Evolutionary conservation across 2,329 filamentous ascomycete species (phyloP).

Genomic region (Fusarium decemcellulare): DNA sequence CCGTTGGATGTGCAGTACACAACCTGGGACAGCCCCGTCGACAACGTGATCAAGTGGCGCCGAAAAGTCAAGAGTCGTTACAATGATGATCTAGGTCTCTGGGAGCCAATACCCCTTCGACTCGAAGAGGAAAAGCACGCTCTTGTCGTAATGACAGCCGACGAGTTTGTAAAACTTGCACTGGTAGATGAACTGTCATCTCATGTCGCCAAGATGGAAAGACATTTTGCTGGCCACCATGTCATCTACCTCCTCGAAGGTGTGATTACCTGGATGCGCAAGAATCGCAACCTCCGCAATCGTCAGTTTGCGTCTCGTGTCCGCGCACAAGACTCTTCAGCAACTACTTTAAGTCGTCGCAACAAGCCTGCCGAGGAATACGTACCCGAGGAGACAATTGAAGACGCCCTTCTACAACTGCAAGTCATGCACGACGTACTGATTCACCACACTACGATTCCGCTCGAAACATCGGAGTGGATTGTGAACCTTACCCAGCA

Average conservation of each 20-base stretch:
- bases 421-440: slow-evolving; percentile 77
- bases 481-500: slow-evolving; percentile 83
- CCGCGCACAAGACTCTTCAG: slow-evolving; percentile 56
- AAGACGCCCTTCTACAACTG: slow-evolving; percentile 78
- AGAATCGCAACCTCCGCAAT: slow-evolving; percentile 77
- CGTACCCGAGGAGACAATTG: slow-evolving; percentile 77
- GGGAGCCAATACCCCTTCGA: slow-evolving; percentile 72
- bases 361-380: slow-evolving; percentile 61
- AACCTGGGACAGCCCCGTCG: slow-evolving; percentile 61
- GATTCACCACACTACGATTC: slow-evolving; percentile 76
- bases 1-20: slow-evolving; percentile 64
- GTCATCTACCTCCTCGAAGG: slow-evolving; percentile 83
- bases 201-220: slow-evolving; percentile 70
- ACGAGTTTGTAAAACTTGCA: slow-evolving; percentile 76
- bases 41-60: slow-evolving; percentile 75
- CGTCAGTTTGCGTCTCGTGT: slow-evolving; percentile 77
- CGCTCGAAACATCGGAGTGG: slow-evolving; percentile 79
- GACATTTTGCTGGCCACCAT: slow-evolving; percentile 65
- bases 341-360: slow-evolving; percentile 49
- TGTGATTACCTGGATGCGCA: slow-evolving; percentile 74
- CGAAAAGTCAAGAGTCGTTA: slow-evolving; percentile 76
- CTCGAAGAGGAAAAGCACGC: slow-evolving; percentile 72
- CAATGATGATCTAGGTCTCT: slow-evolving; percentile 72
- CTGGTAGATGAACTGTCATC: slow-evolving; percentile 67
- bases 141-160: slow-evolving; percentile 72